A percentile compares a stretch with the other conserved stretches of the same genome.
Conservation (phyloP, 2,329 filamentous ascomycete species). For the Phialemoniopsis sp. region DNA sequence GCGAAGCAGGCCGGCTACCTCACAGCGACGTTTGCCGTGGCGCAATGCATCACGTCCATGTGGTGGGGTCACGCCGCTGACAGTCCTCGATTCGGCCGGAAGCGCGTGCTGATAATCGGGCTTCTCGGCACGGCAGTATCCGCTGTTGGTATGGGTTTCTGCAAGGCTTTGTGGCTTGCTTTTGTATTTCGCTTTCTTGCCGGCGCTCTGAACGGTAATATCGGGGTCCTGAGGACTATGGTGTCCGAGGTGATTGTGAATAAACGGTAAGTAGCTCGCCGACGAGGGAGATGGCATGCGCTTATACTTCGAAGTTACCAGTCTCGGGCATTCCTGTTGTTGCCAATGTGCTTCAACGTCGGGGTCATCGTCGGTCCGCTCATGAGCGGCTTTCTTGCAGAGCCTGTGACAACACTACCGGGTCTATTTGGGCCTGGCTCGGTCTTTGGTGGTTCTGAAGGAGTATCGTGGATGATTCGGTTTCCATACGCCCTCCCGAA, state of each 20-base stretch:
- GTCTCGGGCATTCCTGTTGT: conserved; percentile 40
- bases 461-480: conserved; percentile 58
- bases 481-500: conserved; percentile 71
- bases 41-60: conserved; percentile 70
- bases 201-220: conserved; percentile 49
- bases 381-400: conserved; percentile 64
- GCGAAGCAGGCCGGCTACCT: conserved; percentile 64
- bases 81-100: conserved; percentile 56
- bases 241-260: conserved; percentile 44
- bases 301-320: too few species aligned
- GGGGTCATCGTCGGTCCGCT: conserved; percentile 14
- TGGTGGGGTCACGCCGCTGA: conserved; percentile 68
- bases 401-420: conserved; percentile 60
- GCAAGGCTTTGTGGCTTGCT: conserved; percentile 58
- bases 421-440: conserved; percentile 57
- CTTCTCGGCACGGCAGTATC: conserved; percentile 63
- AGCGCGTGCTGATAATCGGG: conserved; percentile 65
- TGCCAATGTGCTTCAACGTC: conserved; percentile 44
- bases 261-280: too few species aligned
- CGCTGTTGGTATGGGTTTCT: conserved; percentile 69
- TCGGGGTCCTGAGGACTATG: conserved; percentile 46
- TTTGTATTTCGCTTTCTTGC: conserved; percentile 63
- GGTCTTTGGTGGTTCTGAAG: too few species aligned
- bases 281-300: too few species aligned
- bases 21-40: conserved; percentile 67